Conservation (phyloP, 1,284 basidiomycete species). For the Trametes versicolor region DNA sequence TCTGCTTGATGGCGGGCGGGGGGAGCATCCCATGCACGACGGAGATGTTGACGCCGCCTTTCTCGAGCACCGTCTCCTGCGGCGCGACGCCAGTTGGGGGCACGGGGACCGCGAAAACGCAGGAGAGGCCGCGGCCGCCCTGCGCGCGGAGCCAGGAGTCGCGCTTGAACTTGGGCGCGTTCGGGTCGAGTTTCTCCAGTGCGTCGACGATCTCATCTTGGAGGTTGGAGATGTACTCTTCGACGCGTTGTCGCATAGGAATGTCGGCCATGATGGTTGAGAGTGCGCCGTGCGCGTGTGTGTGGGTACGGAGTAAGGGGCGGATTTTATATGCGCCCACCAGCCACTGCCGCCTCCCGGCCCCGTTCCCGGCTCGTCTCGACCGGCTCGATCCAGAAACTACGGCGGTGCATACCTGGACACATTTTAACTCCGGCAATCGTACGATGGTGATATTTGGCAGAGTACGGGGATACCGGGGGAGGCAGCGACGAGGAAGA, state of each 20-base stretch:
- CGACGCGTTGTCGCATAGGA: conserved; percentile 85
- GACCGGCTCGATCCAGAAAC: conserved; percentile 17
- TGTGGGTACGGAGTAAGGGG: conserved; percentile 1
- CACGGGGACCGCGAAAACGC: conserved; percentile 82
- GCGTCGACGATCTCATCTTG: conserved; percentile 87
- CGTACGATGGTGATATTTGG: no score
- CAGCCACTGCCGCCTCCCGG: conserved; percentile 18
- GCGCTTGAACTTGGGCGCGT: conserved; percentile 79
- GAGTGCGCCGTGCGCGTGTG: not conserved
- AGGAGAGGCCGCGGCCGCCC: conserved; percentile 90
- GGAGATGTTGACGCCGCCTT: conserved; percentile 96
- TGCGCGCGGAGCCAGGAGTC: conserved; percentile 89
- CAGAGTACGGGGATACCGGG: not conserved
- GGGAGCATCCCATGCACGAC: conserved; percentile 92
- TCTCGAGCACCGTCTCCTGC: conserved; percentile 80
- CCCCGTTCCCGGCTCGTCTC: conserved; percentile 30
- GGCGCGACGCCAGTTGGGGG: conserved; percentile 41
- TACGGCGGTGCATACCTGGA: not conserved
- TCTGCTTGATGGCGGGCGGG: conserved; percentile 90
- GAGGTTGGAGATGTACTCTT: conserved; percentile 81
- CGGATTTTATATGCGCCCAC: conserved; percentile 5
- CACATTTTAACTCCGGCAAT: not conserved
- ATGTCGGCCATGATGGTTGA: conserved; percentile 34
- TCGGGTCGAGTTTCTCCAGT: conserved; percentile 84
- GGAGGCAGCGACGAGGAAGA: not conserved